Percentiles rank a stretch among this genome's conserved stretches.
These are phyloP conservation scores for Eucalyptus camaldulensis DNA, from an alignment of 345 rosid genomes.

Conservation along the genomic window DNA sequence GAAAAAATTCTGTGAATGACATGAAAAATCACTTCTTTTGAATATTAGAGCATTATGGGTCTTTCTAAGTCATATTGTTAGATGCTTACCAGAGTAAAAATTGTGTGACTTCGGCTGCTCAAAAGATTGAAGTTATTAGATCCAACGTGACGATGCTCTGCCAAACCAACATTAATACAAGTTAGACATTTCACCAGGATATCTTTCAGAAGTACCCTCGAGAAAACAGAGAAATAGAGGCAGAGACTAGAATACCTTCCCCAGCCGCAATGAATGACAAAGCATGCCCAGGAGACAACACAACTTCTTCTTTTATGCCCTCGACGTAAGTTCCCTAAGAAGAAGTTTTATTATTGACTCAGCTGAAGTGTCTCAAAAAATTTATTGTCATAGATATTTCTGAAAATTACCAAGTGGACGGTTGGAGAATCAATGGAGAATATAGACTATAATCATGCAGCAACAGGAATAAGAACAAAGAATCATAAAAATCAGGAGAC, in stretches of 20 bases:
- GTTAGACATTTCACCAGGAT: not conserved
- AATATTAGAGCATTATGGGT: not conserved
- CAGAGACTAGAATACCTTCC: conserved; percentile 46
- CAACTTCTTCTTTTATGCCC: conserved; percentile 99
- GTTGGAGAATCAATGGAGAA: not conserved
- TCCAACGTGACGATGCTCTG: conserved; percentile 99
- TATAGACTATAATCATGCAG: not conserved
- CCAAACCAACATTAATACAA: not conserved
- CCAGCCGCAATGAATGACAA: conserved; percentile 99
- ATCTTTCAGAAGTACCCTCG: not conserved
- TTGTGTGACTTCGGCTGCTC: conserved; percentile 99
- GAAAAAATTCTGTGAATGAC: not conserved
- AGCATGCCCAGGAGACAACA: conserved; percentile 97
- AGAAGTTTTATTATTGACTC: not conserved
- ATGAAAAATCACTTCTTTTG: not conserved
- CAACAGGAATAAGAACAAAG: not conserved
- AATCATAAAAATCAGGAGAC: not conserved
- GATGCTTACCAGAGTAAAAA: conserved; percentile 77
- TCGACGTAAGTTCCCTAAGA: conserved; percentile 94
- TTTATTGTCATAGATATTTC: not conserved
- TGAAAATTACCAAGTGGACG: not conserved
- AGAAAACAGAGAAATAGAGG: not conserved
- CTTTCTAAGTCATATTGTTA: not conserved
- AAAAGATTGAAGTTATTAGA: conserved; percentile 95
- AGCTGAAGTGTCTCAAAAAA: not conserved